Conservation (phyloP, 148 eudicot genomes). For the Vaccinium macrocarpon region DNA sequence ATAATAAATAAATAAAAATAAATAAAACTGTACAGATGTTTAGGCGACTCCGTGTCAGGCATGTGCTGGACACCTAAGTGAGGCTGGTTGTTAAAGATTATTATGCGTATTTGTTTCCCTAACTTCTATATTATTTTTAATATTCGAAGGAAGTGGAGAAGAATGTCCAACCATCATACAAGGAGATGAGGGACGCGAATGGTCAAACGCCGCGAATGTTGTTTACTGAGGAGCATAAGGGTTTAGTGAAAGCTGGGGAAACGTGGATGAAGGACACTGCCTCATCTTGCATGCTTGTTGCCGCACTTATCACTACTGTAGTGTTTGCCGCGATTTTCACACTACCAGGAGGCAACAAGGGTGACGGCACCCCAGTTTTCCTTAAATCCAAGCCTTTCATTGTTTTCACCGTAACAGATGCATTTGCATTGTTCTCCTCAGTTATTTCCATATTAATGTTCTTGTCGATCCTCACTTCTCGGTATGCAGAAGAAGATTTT, state of each 20-base stretch:
- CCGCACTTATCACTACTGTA: slow-evolving; percentile 31
- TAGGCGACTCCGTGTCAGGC: background rate
- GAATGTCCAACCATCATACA: slow-evolving; percentile 16
- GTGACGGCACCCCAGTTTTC: background rate
- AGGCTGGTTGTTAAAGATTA: background rate
- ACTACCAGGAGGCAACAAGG: slow-evolving; percentile 19
- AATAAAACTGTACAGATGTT: no score
- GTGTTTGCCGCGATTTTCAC: slow-evolving; percentile 23
- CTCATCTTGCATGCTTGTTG: slow-evolving; percentile 33
- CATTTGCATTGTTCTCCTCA: slow-evolving; percentile 24
- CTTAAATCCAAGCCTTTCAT: slow-evolving; percentile 5
- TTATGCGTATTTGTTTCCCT: background rate
- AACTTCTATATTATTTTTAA: background rate
- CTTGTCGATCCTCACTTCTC: slow-evolving; percentile 36
- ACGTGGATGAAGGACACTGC: slow-evolving; percentile 34
- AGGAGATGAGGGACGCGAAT: background rate
- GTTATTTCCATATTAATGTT: slow-evolving; percentile 29
- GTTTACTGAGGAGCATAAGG: slow-evolving; percentile 18
- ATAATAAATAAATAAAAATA: no score
- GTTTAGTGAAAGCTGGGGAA: slow-evolving; percentile 19
- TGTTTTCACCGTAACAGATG: slow-evolving; percentile 23
- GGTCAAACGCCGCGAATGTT: slow-evolving; percentile 17
- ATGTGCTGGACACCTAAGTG: background rate
- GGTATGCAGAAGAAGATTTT: slow-evolving; percentile 37
- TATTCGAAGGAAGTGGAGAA: slow-evolving; percentile 12